Evolutionary conservation across 106 monocot genomes (phyloP).

Genomic region (Xerophyta viscosa): DNA sequence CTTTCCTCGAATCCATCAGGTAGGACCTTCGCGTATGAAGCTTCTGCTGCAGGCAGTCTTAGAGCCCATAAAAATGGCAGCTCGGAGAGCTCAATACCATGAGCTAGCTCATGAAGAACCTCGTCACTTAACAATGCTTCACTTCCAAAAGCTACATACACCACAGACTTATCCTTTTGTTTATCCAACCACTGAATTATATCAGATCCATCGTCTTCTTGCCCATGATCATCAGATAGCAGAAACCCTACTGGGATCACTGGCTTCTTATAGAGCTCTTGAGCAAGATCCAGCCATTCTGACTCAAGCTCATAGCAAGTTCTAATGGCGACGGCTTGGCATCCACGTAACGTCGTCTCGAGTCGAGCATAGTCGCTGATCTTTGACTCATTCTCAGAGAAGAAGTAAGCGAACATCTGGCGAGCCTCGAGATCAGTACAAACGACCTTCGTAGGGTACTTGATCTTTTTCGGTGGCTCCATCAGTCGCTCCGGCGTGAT

Average conservation of each 20-base stretch:
- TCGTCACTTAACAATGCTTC: constrained; percentile 22
- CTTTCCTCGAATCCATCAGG: constrained; percentile 30
- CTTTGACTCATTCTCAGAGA: not conserved
- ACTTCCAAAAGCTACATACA: constrained; percentile 41
- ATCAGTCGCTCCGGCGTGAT: not conserved
- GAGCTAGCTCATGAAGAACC: constrained; percentile 27
- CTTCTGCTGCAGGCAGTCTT: constrained; percentile 1
- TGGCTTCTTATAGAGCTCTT: constrained; percentile 21
- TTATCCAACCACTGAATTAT: constrained; percentile 26
- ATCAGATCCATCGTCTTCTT: not conserved
- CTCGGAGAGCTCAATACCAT: constrained; percentile 21
- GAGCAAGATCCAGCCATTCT: constrained; percentile 3
- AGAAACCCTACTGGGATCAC: constrained; percentile 29
- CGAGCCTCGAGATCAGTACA: constrained; percentile 9
- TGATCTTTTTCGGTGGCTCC: constrained; percentile 5
- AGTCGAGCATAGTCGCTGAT: constrained; percentile 9
- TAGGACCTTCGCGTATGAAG: not conserved
- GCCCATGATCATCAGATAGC: not conserved
- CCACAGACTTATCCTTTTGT: constrained; percentile 10
- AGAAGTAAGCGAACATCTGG: not conserved
- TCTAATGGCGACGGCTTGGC: constrained; percentile 12
- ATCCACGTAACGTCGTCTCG: not conserved
- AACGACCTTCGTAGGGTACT: constrained; percentile 7
- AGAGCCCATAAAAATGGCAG: constrained; percentile 34
- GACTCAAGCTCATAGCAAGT: constrained; percentile 22